phyloP scores from a whole-genome alignment of 306 rosid genomes.

The Adenanthera pavonina region DNA sequence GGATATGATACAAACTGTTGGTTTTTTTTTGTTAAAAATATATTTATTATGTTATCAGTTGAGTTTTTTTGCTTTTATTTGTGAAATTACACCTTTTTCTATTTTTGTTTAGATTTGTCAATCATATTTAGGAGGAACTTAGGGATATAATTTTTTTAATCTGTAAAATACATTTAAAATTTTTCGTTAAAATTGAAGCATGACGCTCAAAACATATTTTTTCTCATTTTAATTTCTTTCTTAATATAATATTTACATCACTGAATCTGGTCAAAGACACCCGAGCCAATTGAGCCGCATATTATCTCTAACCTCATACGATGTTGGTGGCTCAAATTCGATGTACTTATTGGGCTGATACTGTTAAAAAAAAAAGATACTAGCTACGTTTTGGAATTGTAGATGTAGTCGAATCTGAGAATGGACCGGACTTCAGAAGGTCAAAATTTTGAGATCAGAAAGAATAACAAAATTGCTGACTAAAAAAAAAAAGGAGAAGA shows the following conservation, averaged over 20 bases:
- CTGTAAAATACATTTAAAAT: not conserved
- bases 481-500: too few relatives aligned
- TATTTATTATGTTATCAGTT: too few relatives aligned
- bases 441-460: not conserved
- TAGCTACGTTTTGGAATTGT: not conserved
- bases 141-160: too few relatives aligned
- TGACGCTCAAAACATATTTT: too few relatives aligned
- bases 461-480: not conserved
- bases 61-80: too few relatives aligned
- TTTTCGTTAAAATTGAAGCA: not conserved
- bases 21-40: too few relatives aligned
- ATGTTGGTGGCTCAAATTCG: not conserved
- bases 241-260: too few relatives aligned
- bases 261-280: not conserved
- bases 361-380: too few relatives aligned
- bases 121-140: not conserved
- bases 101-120: not conserved
- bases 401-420: too few relatives aligned
- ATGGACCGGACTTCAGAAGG: not conserved
- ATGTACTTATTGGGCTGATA: not conserved
- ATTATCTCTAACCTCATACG: not conserved
- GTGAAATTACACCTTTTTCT: not conserved
- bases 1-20: too few relatives aligned
- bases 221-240: not conserved
- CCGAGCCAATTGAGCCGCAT: not conserved